Evolutionary conservation across 768 basidiomycete species (phyloP).

Genomic region (Boletus reticulatus): DNA sequence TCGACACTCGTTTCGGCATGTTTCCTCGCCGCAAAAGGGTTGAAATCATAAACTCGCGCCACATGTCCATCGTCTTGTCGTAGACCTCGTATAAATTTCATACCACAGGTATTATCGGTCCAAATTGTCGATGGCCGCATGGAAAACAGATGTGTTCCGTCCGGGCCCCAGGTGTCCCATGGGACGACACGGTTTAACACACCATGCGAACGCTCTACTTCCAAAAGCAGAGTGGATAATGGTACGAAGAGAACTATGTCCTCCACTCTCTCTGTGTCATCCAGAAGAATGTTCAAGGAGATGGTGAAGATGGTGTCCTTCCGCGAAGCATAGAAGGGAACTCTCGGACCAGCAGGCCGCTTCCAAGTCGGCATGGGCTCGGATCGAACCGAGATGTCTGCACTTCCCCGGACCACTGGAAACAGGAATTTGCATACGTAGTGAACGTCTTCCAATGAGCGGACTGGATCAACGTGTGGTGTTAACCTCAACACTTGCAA

Average conservation of each 20-base stretch:
- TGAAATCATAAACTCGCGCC: constrained; percentile 35
- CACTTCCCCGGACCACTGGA: constrained; percentile 16
- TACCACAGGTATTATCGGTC: constrained; percentile 36
- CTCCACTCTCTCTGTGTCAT: background rate
- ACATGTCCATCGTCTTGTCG: constrained; percentile 17
- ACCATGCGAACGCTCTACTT: constrained; percentile 18
- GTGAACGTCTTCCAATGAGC: constrained; percentile 9
- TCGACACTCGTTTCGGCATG: constrained; percentile 7
- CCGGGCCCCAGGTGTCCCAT: constrained; percentile 36
- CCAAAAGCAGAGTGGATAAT: constrained; percentile 27
- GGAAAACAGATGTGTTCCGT: constrained; percentile 27
- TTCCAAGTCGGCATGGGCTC: constrained; percentile 32
- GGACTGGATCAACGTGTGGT: background rate
- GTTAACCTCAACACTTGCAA: constrained; percentile 23
- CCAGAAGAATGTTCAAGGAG: constrained; percentile 15
- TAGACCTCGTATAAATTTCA: constrained; percentile 29
- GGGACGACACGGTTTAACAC: constrained; percentile 4
- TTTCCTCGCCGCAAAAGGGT: constrained; percentile 21
- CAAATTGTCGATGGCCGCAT: constrained; percentile 29
- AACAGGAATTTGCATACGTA: constrained; percentile 28
- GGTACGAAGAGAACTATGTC: constrained; percentile 28
- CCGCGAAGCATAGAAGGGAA: constrained; percentile 25
- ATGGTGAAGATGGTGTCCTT: constrained; percentile 34
- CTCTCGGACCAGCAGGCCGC: background rate
- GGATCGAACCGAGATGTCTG: constrained; percentile 29